Conservation (phyloP, 2,329 filamentous ascomycete genomes). For the Pestalotiopsis sp. region DNA sequence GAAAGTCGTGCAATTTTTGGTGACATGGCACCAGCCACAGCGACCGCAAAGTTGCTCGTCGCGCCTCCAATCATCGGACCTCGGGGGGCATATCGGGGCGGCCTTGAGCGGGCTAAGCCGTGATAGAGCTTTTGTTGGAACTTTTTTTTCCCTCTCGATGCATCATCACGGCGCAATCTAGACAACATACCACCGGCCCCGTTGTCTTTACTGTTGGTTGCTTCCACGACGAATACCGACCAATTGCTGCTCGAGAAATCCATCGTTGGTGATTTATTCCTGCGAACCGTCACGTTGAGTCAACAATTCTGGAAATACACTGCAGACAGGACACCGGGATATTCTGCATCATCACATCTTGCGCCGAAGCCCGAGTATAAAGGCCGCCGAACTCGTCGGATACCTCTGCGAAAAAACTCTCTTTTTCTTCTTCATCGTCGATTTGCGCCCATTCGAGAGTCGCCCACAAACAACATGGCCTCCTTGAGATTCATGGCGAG, state of each 20-base stretch:
- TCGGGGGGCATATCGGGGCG: constrained; percentile 5
- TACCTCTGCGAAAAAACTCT: not conserved
- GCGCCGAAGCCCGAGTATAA: constrained; percentile 1
- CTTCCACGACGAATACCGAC: not conserved
- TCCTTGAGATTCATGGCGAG: constrained; percentile 6
- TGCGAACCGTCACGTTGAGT: not conserved
- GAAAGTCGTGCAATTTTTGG: not conserved
- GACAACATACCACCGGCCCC: not conserved
- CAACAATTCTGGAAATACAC: not conserved
- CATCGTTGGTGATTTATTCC: not conserved
- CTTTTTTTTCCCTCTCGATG: constrained; percentile 11
- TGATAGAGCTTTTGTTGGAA: constrained; percentile 10
- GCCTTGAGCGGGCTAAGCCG: not conserved
- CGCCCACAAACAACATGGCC: not conserved
- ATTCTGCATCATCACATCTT: not conserved
- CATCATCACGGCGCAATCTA: constrained; percentile 5
- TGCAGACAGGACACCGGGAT: not conserved
- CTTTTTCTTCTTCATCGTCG: not conserved
- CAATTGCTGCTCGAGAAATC: not conserved
- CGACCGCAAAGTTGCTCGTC: not conserved
- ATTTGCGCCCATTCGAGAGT: not conserved
- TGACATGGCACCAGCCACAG: constrained; percentile 2
- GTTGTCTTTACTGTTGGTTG: not conserved
- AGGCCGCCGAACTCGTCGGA: not conserved
- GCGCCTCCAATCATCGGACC: not conserved